Conservation (phyloP, 2,329 filamentous ascomycete species). For the Phyllosticta citrichinensis region DNA sequence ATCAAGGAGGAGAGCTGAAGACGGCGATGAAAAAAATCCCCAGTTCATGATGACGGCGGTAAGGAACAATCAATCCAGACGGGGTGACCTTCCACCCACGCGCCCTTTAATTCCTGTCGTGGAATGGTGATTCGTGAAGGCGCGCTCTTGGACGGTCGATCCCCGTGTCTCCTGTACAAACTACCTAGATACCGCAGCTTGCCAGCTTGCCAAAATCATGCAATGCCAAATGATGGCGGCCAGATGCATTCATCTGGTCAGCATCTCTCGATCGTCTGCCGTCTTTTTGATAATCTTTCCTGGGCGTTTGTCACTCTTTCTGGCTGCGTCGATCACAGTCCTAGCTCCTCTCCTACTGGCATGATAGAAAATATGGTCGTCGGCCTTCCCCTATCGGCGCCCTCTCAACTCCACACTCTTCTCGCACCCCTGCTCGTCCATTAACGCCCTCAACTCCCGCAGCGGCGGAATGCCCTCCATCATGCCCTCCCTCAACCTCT, state of each 20-base stretch:
- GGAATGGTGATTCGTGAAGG: background rate
- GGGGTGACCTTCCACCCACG: background rate
- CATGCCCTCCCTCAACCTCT: constrained; percentile 25
- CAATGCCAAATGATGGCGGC: background rate
- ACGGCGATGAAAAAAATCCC: background rate
- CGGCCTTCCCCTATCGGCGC: too few relatives aligned
- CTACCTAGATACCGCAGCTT: background rate
- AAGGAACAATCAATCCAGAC: background rate
- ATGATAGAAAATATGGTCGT: too few relatives aligned
- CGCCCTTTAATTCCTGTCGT: background rate
- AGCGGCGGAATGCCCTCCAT: constrained; percentile 29
- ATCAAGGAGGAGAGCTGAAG: background rate
- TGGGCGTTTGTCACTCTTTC: too few relatives aligned
- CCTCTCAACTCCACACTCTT: constrained; percentile 19
- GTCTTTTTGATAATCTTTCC: too few relatives aligned
- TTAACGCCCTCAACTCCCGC: constrained; percentile 27
- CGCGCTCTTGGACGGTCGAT: background rate
- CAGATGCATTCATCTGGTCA: background rate
- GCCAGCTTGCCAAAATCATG: background rate
- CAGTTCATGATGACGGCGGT: background rate
- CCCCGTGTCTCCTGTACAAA: background rate
- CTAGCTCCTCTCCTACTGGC: too few relatives aligned
- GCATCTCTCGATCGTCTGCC: too few relatives aligned
- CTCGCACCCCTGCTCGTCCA: constrained; percentile 19
- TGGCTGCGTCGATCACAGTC: too few relatives aligned